Conservation (phyloP, 805 yeast genomes). For the Starmerella etchellsii region DNA sequence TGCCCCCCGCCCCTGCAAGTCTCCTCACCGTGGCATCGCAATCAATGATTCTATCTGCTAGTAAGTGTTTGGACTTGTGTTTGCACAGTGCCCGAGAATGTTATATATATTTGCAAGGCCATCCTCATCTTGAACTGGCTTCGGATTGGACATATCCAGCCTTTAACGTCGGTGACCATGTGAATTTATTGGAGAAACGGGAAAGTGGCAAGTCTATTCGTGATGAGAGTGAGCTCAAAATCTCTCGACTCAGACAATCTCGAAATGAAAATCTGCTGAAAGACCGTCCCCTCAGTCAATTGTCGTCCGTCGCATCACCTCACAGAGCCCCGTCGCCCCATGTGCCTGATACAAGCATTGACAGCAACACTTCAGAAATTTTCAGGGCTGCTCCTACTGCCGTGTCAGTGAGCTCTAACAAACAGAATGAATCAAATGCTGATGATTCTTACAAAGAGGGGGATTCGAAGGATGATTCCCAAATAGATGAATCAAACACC, state of each 20-base stretch:
- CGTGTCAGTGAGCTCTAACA: too few relatives aligned
- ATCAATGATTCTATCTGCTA: constrained; percentile 23
- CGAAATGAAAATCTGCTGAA: too few relatives aligned
- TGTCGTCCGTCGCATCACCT: background rate
- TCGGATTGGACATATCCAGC: constrained; percentile 1
- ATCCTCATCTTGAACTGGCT: constrained; percentile 23
- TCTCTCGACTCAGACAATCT: too few relatives aligned
- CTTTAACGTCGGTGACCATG: background rate
- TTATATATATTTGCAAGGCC: constrained; percentile 20
- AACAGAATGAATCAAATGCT: too few relatives aligned
- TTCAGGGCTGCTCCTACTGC: too few relatives aligned
- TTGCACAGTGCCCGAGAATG: constrained; percentile 3
- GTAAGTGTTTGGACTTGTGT: constrained; percentile 26
- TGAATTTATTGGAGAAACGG: background rate
- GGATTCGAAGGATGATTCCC: too few relatives aligned
- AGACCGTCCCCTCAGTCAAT: background rate
- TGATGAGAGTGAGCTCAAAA: too few relatives aligned
- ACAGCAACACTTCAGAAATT: too few relatives aligned
- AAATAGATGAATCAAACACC: background rate
- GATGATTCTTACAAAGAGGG: too few relatives aligned
- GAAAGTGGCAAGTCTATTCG: background rate
- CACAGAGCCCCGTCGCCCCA: background rate
- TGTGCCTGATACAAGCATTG: too few relatives aligned
- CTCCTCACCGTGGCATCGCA: constrained; percentile 19
- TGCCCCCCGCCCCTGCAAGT: constrained; percentile 16